A percentile compares a stretch with the other conserved stretches of the same genome.
Evolutionary conservation across 768 basidiomycete species (phyloP).

Genomic region (Roridomyces roridus): DNA sequence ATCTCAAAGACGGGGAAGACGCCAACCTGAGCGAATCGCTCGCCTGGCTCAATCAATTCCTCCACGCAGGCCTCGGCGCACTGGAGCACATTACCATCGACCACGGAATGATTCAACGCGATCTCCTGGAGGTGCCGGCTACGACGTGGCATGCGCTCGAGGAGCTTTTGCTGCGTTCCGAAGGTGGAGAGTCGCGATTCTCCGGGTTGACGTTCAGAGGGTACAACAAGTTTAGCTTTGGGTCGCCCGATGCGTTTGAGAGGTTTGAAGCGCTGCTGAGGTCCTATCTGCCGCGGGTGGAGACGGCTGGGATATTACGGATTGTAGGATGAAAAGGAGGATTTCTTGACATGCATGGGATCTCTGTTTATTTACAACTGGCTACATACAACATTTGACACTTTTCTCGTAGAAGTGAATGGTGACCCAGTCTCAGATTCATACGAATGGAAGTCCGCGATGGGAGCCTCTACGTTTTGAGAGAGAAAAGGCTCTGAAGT

Average conservation of each 20-base stretch:
- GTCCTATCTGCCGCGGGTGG: background rate
- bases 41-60: slow-evolving; percentile 6
- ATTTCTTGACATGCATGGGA: no score
- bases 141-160: slow-evolving; percentile 14
- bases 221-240: background rate
- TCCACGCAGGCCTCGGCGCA: background rate
- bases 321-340: background rate
- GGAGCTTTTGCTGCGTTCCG: slow-evolving; percentile 1
- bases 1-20: slow-evolving; percentile 16
- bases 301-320: background rate
- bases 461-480: no score
- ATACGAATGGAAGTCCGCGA: no score
- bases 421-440: no score
- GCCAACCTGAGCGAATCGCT: slow-evolving; percentile 7
- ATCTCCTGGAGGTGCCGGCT: slow-evolving; percentile 9
- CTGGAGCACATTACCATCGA: slow-evolving; percentile 12
- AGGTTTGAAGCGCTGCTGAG: background rate
- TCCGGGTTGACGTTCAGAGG: slow-evolving; percentile 3
- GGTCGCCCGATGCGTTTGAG: background rate
- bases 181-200: background rate
- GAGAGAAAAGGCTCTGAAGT: no score
- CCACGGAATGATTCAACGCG: slow-evolving; percentile 14
- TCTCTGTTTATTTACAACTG: no score
- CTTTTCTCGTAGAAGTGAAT: no score
- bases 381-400: no score